Percentiles rank a stretch among this genome's conserved stretches.
These are phyloP conservation scores for Phoma sp. DNA, from an alignment of 2,329 filamentous ascomycete genomes.

Conservation along the genomic window DNA sequence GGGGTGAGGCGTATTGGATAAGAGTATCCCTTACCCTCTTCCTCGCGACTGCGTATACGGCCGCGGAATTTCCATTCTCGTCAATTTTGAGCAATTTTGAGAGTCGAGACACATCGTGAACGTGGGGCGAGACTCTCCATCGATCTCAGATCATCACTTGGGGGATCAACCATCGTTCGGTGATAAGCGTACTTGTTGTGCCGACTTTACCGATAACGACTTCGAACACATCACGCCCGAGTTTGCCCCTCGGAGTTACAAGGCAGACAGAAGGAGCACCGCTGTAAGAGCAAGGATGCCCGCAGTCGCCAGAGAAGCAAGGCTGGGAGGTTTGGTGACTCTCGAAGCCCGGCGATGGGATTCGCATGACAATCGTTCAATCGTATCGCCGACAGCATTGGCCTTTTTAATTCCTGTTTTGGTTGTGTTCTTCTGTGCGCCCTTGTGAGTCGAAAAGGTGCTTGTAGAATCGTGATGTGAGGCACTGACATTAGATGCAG, in stretches of 20 bases:
- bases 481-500: conserved; percentile 15
- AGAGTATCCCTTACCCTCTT: conserved; percentile 2
- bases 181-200: conserved; percentile 7
- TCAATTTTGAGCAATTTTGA: not conserved
- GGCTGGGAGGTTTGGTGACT: not conserved
- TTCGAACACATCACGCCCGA: conserved; percentile 1
- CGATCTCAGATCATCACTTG: conserved; percentile 2
- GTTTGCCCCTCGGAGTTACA: conserved; percentile 1
- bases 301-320: conserved; percentile 4
- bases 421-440: conserved; percentile 35
- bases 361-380: conserved; percentile 15
- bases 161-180: conserved; percentile 2
- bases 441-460: conserved; percentile 34
- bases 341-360: conserved; percentile 14
- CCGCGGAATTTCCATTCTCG: conserved; percentile 3
- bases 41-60: not conserved
- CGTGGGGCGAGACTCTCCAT: not conserved
- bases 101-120: not conserved
- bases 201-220: conserved; percentile 13
- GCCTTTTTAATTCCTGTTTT: conserved; percentile 41
- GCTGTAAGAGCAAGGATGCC: conserved; percentile 15
- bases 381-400: conserved; percentile 39
- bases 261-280: conserved; percentile 2
- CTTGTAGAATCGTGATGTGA: not conserved
- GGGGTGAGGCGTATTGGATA: conserved; percentile 13